Conservation (phyloP, 768 basidiomycete species). For the Tylopilus felleus region DNA sequence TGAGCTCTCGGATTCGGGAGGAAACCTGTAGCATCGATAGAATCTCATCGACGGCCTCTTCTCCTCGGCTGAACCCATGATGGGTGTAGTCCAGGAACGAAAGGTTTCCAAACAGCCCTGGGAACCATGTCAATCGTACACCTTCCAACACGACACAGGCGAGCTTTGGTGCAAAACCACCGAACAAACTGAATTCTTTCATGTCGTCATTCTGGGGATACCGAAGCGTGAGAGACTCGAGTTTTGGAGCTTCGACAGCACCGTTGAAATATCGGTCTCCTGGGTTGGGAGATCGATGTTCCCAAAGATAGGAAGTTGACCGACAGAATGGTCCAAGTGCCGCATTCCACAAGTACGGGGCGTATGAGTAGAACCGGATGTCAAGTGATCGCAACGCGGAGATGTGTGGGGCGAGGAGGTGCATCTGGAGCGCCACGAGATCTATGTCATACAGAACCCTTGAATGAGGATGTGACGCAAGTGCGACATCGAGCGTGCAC, state of each 20-base stretch:
- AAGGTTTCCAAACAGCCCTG: slow-evolving; percentile 59
- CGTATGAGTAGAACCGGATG: slow-evolving; percentile 51
- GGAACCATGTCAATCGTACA: slow-evolving; percentile 58
- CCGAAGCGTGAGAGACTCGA: slow-evolving; percentile 56
- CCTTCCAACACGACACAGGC: slow-evolving; percentile 58
- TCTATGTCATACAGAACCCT: slow-evolving; percentile 30
- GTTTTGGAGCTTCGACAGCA: slow-evolving; percentile 36
- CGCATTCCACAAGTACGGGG: slow-evolving; percentile 67
- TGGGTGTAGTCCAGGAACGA: slow-evolving; percentile 68
- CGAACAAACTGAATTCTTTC: slow-evolving; percentile 65
- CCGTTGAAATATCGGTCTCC: slow-evolving; percentile 8
- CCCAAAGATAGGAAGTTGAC: slow-evolving; percentile 25
- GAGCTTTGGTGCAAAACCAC: slow-evolving; percentile 56
- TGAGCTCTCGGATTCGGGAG: slow-evolving; percentile 48
- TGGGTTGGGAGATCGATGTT: slow-evolving; percentile 14
- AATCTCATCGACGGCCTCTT: slow-evolving; percentile 55
- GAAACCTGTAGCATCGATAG: slow-evolving; percentile 57
- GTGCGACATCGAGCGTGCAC: slow-evolving; percentile 58
- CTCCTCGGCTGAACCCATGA: slow-evolving; percentile 60
- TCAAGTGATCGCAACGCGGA: slow-evolving; percentile 61
- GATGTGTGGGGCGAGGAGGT: slow-evolving; percentile 46
- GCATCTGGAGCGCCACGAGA: slow-evolving; percentile 59
- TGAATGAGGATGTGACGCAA: slow-evolving; percentile 38
- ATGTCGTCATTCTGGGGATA: slow-evolving; percentile 66
- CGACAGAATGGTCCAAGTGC: slow-evolving; percentile 55